Conservation (phyloP, 2,329 filamentous ascomycete species). For the Aspergillus sp. region DNA sequence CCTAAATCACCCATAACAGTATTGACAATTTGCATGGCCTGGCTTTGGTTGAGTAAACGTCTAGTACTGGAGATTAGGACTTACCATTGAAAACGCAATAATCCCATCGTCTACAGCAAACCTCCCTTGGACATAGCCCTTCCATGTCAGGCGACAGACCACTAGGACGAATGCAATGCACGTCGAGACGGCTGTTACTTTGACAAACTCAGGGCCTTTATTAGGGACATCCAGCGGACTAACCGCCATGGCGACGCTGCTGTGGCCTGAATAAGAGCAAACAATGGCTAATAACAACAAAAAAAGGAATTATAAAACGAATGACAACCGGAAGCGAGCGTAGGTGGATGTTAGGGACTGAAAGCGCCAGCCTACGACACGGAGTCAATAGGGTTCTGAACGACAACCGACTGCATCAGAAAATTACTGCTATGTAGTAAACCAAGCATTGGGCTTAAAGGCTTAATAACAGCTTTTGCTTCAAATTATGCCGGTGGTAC, state of each 20-base stretch:
- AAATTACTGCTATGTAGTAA: too few species aligned
- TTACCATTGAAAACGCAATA: slow-evolving; percentile 2
- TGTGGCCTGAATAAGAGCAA: too few species aligned
- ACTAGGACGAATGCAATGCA: slow-evolving; percentile 5
- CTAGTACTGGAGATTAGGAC: not conserved
- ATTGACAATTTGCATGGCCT: slow-evolving; percentile 1
- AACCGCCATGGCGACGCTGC: not conserved
- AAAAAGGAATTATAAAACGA: not conserved
- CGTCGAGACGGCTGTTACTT: slow-evolving; percentile 1
- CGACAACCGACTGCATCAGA: too few species aligned
- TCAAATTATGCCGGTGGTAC: too few species aligned
- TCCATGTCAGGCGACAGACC: not conserved
- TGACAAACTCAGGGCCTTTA: slow-evolving; percentile 4
- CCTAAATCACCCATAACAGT: slow-evolving; percentile 4
- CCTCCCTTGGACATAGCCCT: not conserved
- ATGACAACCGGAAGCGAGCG: not conserved
- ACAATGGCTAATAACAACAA: not conserved
- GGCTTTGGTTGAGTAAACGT: not conserved
- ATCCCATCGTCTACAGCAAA: not conserved
- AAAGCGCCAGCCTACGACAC: too few species aligned
- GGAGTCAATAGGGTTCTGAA: too few species aligned
- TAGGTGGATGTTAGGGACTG: too few species aligned
- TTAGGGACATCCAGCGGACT: not conserved
- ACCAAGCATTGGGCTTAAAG: too few species aligned
- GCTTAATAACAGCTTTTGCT: too few species aligned